phyloP scores from a whole-genome alignment of 129 eudicot species.

The Erigeron canadensis region DNA sequence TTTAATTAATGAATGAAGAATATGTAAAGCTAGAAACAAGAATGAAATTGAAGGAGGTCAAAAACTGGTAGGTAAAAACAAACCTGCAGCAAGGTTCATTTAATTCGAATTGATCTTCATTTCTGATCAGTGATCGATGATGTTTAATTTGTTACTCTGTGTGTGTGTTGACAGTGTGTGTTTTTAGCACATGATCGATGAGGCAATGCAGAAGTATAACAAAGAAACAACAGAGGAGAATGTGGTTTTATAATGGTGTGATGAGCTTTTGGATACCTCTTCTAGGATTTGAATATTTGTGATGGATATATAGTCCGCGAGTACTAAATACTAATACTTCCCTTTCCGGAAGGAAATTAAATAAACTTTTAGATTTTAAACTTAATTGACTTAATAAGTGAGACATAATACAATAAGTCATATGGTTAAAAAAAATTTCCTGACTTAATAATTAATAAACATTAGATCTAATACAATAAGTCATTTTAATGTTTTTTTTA shows the following conservation, averaged over 20 bases:
- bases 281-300: constrained; percentile 3
- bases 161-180: constrained; percentile 7
- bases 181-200: constrained; percentile 2
- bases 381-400: too few relatives aligned
- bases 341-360: too few relatives aligned
- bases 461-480: too few relatives aligned
- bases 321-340: too few relatives aligned
- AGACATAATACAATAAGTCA: too few relatives aligned
- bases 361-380: too few relatives aligned
- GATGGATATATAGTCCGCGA: constrained; percentile 6
- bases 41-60: constrained; percentile 18
- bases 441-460: too few relatives aligned
- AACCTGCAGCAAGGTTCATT: constrained; percentile 17
- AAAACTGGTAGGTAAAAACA: constrained; percentile 12
- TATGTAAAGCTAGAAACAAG: constrained; percentile 9
- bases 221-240: constrained; percentile 5
- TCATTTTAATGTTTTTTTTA: too few relatives aligned
- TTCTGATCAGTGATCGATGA: constrained; percentile 4
- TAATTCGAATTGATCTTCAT: constrained; percentile 15
- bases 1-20: constrained; percentile 10
- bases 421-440: too few relatives aligned
- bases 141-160: background rate
- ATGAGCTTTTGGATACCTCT: background rate
- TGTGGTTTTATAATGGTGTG: constrained; percentile 22
- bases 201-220: constrained; percentile 6